Evolutionary conservation across 176 grass and related monocot species (phyloP).

Genomic region (bread wheat (Triticum aestivum)): DNA sequence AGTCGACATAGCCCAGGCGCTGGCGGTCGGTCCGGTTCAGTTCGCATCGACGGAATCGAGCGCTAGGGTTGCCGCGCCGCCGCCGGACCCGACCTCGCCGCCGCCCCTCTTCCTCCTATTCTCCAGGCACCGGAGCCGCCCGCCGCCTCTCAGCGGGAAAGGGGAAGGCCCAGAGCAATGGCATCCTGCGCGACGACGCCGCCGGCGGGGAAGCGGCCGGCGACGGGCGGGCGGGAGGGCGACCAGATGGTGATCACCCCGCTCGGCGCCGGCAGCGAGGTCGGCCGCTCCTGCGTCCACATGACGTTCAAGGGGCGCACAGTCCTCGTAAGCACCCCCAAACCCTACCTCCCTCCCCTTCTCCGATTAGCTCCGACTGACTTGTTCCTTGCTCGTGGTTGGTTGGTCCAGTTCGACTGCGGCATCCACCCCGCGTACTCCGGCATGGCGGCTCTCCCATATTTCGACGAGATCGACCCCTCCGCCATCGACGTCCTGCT

Average conservation of each 20-base stretch:
- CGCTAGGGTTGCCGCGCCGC: no score
- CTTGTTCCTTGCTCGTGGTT: not conserved
- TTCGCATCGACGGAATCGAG: no score
- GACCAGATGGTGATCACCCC: constrained; percentile 78
- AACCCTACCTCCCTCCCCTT: not conserved
- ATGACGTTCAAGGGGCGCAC: constrained; percentile 90
- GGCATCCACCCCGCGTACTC: constrained; percentile 96
- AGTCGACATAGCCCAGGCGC: no score
- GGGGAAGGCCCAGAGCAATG: not conserved
- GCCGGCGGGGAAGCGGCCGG: constrained; percentile 30
- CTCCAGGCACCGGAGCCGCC: no score
- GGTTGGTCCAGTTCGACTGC: constrained; percentile 1
- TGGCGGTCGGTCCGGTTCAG: no score
- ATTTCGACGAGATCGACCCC: constrained; percentile 97
- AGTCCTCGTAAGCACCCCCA: constrained; percentile 48
- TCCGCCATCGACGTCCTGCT: constrained; percentile 92
- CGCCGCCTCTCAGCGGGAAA: no score
- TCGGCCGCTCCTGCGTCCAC: constrained; percentile 95
- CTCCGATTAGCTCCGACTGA: not conserved
- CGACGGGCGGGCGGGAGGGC: constrained; percentile 50
- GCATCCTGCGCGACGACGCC: constrained; percentile 10
- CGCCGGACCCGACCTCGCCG: no score
- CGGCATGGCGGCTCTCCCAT: constrained; percentile 83
- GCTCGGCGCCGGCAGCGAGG: constrained; percentile 90
- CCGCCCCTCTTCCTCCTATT: no score